A percentile compares a stretch with the other conserved stretches of the same genome.
phyloP scores from a whole-genome alignment of 2,329 filamentous ascomycete species.

The Graphilbum ipis-grandicollis region DNA sequence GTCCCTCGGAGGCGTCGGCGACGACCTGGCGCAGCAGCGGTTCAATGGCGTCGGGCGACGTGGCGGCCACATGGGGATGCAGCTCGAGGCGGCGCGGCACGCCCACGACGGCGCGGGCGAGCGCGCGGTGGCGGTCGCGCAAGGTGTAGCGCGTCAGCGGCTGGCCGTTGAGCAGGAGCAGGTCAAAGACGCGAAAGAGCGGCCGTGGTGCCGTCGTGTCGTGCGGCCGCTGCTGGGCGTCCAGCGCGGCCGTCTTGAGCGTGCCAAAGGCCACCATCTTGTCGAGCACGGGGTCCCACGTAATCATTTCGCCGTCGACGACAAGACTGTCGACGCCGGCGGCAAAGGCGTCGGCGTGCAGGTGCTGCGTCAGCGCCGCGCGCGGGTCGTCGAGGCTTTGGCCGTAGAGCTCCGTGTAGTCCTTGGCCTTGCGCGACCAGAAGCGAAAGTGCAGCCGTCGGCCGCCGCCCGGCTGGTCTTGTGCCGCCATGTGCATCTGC shows the following conservation, averaged over 20 bases:
- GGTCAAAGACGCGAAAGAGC: conserved; percentile 76
- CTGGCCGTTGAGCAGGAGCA: conserved; percentile 70
- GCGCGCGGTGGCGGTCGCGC: conserved; percentile 58
- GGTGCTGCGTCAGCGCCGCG: conserved; percentile 62
- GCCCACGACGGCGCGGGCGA: conserved; percentile 52
- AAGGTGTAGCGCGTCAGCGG: conserved; percentile 70
- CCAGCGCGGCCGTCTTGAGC: conserved; percentile 75
- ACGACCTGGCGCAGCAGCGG: conserved; percentile 65
- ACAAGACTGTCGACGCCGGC: conserved; percentile 70
- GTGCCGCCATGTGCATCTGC: conserved; percentile 83
- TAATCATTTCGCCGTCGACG: conserved; percentile 96
- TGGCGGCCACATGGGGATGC: conserved; percentile 53
- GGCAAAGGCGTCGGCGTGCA: conserved; percentile 62
- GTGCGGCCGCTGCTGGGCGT: conserved; percentile 59
- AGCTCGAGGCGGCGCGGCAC: conserved; percentile 69
- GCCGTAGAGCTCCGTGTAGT: conserved; percentile 91
- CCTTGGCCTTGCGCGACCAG: conserved; percentile 92
- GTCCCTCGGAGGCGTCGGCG: conserved; percentile 70
- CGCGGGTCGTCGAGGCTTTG: conserved; percentile 55
- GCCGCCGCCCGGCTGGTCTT: conserved; percentile 56
- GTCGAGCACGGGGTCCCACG: conserved; percentile 79
- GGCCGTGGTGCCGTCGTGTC: conserved; percentile 50
- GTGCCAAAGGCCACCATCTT: conserved; percentile 81
- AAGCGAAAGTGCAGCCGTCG: conserved; percentile 65
- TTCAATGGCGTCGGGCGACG: conserved; percentile 56